A percentile compares a stretch with the other conserved stretches of the same genome.
These are phyloP conservation scores for Pythium chondricola DNA, from an alignment of 352 stramenopile species.

Conservation along the genomic window DNA sequence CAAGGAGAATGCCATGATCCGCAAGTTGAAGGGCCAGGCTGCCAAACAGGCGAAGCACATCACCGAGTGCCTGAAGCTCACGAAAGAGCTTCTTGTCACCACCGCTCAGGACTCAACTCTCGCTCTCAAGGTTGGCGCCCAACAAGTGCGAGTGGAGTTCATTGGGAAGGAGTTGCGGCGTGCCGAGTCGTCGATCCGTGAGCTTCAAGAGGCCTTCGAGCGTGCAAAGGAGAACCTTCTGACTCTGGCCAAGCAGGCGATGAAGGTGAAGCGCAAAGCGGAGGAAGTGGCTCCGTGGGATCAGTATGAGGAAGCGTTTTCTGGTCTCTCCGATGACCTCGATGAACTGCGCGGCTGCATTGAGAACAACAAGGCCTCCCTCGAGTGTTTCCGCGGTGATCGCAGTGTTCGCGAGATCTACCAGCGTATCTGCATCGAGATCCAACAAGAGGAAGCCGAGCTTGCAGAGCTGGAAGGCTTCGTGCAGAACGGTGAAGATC, in stretches of 20 bases:
- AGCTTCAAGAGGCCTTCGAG: slow-evolving; percentile 54
- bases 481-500: slow-evolving; percentile 54
- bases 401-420: slow-evolving; percentile 70
- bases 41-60: slow-evolving; percentile 73
- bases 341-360: slow-evolving; percentile 73
- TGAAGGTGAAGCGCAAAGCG: slow-evolving; percentile 58
- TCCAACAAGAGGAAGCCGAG: slow-evolving; percentile 50
- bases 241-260: slow-evolving; percentile 47
- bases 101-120: slow-evolving; percentile 51
- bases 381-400: slow-evolving; percentile 80
- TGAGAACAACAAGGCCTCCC: slow-evolving; percentile 77
- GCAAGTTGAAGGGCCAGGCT: slow-evolving; percentile 66
- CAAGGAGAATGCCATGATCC: slow-evolving; percentile 66
- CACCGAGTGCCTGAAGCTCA: slow-evolving; percentile 47
- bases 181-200: slow-evolving; percentile 39
- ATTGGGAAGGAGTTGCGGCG: slow-evolving; percentile 53
- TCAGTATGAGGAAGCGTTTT: slow-evolving; percentile 55
- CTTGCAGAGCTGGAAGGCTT: slow-evolving; percentile 55
- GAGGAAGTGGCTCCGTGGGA: slow-evolving; percentile 66
- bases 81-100: slow-evolving; percentile 37
- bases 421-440: slow-evolving; percentile 55
- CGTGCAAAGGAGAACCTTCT: slow-evolving; percentile 63
- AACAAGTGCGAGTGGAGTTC: slow-evolving; percentile 66
- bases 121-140: slow-evolving; percentile 45
- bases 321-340: slow-evolving; percentile 58